Evolutionary conservation across 345 rosid genomes (phyloP), one percentile per base, ranked within the genome.

Genomic region (Mangifera indica): DNA sequence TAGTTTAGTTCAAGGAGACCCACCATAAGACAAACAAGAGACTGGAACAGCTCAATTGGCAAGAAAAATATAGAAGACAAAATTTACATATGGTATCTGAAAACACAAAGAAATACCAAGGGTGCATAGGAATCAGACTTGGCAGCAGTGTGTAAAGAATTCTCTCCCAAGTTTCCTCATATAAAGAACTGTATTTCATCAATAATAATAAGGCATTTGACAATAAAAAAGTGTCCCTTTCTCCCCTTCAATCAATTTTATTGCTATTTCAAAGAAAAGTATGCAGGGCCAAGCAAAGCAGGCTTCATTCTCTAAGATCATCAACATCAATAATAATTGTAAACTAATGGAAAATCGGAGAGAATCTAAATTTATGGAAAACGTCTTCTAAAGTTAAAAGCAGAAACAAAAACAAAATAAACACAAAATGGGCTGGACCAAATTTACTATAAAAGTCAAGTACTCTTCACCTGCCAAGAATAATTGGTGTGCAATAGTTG

Each of bases 401-500:
- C 42, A 18, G 46, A 29, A 29, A 29, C 32, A 29, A 29, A 29
- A 29, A 72, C 29, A 49, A 55, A 53, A 22, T 29, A 49, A 66
- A 40, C 26, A 62, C n/a, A 63, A 74, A 63, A 25, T 13, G 56
- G 14, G 63, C 22, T 70, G 0, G 15, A 10, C 12, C 32, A 49
- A 14, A 46, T 40, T 26, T 42, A 14, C 14, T 53, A 69, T 63
- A 54, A 32, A 57, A 72, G 42, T 64, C 72, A 55, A 52, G 49
- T n/a, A 66, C 51, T 72, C 56, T 13, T 52, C 66, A 91, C 98
- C 98, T 78, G 97, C 90, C 66, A 91, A 26, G 80, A 93, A 93
- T 57, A 91, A 82, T 71, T 93, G 97, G 82, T 83, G 91, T 69
- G 97, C 96, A 66, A 79, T 74, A 45, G 96, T 84, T 79, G 98